These are phyloP conservation scores for Xylaria sp. DNA, from an alignment of 2,329 filamentous ascomycete genomes.

Conservation along the genomic window DNA sequence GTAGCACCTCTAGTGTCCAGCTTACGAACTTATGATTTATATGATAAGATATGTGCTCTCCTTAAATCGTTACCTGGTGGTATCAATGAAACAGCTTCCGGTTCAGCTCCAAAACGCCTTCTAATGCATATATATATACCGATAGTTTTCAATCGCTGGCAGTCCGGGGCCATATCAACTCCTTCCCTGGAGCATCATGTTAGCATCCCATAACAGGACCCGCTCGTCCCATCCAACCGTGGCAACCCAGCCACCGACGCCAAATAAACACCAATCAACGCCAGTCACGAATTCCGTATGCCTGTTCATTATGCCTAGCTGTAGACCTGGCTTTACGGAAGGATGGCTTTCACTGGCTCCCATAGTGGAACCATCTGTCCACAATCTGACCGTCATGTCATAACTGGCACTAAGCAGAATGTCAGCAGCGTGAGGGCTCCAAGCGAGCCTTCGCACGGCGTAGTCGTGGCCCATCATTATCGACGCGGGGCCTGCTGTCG, in stretches of 20 bases:
- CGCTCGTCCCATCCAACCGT: conserved; percentile 95
- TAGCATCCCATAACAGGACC: conserved; percentile 91
- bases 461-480: conserved; percentile 89
- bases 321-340: conserved; percentile 66
- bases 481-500: conserved; percentile 75
- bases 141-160: not conserved
- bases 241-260: conserved; percentile 93
- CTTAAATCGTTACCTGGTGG: conserved; percentile 24
- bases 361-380: conserved; percentile 76
- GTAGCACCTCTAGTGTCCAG: not conserved
- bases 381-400: conserved; percentile 96
- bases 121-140: conserved; percentile 30
- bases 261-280: conserved; percentile 98
- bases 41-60: not conserved
- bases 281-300: conserved; percentile 98
- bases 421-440: conserved; percentile 94
- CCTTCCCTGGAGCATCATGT: conserved; percentile 45
- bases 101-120: conserved; percentile 33
- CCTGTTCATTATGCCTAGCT: conserved; percentile 87
- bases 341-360: conserved; percentile 50
- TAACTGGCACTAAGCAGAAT: conserved; percentile 90
- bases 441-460: conserved; percentile 84
- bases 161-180: conserved; percentile 3
- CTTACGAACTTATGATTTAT: not conserved
- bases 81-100: conserved; percentile 33